Conservation (phyloP, 1,139 yeast species). For the Debaryomyces nepalensis region DNA sequence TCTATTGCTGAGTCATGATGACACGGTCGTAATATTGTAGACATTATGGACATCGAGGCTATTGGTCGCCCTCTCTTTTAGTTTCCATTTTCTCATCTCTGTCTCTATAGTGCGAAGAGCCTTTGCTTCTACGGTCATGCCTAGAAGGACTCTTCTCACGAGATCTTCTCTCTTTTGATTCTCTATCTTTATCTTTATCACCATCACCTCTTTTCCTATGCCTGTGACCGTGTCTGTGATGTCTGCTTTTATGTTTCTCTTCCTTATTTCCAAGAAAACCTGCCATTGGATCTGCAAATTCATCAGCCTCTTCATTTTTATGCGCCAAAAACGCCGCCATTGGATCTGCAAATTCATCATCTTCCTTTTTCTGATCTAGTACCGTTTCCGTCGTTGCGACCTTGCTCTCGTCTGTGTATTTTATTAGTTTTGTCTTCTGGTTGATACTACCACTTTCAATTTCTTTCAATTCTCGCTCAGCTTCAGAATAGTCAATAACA, state of each 20-base stretch:
- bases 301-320: constrained; percentile 15
- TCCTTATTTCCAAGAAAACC: constrained; percentile 16
- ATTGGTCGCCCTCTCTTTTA: background rate
- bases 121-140: constrained; percentile 1
- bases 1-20: too few relatives aligned
- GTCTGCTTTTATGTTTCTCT: constrained; percentile 13
- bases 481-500: constrained; percentile 36
- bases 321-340: constrained; percentile 12
- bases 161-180: background rate
- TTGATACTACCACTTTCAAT: constrained; percentile 15
- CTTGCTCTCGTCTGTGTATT: constrained; percentile 13
- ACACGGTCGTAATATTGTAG: too few relatives aligned
- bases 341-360: constrained; percentile 20
- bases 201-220: too few relatives aligned
- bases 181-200: background rate
- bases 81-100: constrained; percentile 2
- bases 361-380: constrained; percentile 9
- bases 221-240: constrained; percentile 14
- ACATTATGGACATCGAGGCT: too few relatives aligned
- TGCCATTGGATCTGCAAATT: constrained; percentile 25
- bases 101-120: constrained; percentile 10
- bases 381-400: constrained; percentile 18
- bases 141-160: constrained; percentile 1
- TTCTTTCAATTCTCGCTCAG: constrained; percentile 20
- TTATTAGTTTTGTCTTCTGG: constrained; percentile 8